Evolutionary conservation across 306 rosid genomes (phyloP), one percentile per base, ranked within the genome.

Genomic region (Medicago ruthenica): DNA sequence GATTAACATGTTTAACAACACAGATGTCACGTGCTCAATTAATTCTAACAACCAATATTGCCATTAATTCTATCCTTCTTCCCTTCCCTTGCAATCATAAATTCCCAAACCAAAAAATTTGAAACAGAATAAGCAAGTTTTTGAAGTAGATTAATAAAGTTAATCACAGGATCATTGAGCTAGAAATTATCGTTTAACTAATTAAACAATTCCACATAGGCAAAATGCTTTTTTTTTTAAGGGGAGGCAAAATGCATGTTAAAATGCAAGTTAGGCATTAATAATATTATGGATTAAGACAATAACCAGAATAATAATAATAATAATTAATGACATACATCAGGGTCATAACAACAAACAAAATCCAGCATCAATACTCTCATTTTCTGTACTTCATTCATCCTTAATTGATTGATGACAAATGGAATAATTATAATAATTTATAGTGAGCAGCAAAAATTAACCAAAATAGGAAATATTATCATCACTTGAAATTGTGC

Each of bases 401-500:
- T 15, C 16, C 11, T 45, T 42, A 55, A 9, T 75, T 76, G 80
- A 70, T 79, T 58, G 84, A 54, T 76, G 77, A 80, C 36, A 84
- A 77, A 73, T 81, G 72, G 80, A 74, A 74, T 80, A 61, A 71
- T 31, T 58, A 64, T 70, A 53, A 34, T 70, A 53, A 34, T 62
- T 53, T 55, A 55, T 13, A 55, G 34, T 13, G 9, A 18, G 13
- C 75, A 39, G 64, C 48, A 84, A 84, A 66, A 71, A 3, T 81
- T 70, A 85, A 75, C 84, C 86, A 81, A 85, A 85, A 82, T 85
- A 85, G 60, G 88, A 76, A 61, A 79, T 71, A 79, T 83, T 74
- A 73, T 64, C 44, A 16, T 82, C 84, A 79, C 63, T 82, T 76
- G 86, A 71, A 82, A 79, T 75, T 67, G 77, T 71, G 82, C 36